These are phyloP conservation scores for Triticum timopheevii DNA, from an alignment of 176 grass and related monocot species.

Conservation along the genomic window DNA sequence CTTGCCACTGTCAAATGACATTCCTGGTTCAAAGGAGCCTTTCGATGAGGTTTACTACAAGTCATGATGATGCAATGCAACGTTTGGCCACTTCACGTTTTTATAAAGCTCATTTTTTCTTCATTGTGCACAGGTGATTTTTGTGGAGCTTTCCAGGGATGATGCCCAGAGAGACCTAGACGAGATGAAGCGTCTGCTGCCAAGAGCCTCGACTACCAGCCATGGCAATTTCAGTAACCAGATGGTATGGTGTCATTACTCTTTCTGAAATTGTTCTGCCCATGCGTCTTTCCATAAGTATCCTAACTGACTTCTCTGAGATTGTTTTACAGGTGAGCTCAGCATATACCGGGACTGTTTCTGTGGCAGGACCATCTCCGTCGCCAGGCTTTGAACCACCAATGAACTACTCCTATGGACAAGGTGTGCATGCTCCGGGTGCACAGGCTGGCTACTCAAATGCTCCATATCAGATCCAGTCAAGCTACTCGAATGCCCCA, in stretches of 20 bases:
- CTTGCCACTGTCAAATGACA: constrained; percentile 54
- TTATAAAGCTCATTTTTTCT: constrained; percentile 12
- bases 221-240: constrained; percentile 21
- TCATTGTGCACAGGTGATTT: constrained; percentile 44
- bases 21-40: constrained; percentile 53
- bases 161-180: constrained; percentile 53
- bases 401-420: constrained; percentile 3
- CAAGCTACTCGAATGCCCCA: constrained; percentile 11
- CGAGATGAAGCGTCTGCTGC: constrained; percentile 42
- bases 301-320: background rate
- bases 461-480: background rate
- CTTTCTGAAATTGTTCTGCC: background rate
- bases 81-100: constrained; percentile 6
- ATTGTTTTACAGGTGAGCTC: constrained; percentile 36
- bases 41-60: constrained; percentile 56
- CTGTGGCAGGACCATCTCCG: constrained; percentile 3
- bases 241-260: constrained; percentile 26
- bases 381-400: constrained; percentile 7
- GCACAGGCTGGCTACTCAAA: constrained; percentile 13
- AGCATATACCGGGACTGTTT: constrained; percentile 18
- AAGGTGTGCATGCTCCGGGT: background rate
- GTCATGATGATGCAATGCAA: background rate
- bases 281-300: background rate
- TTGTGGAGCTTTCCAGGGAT: constrained; percentile 58
- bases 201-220: constrained; percentile 15